phyloP scores from a whole-genome alignment of 169 alveolate species.

The Plasmodium relictum region DNA sequence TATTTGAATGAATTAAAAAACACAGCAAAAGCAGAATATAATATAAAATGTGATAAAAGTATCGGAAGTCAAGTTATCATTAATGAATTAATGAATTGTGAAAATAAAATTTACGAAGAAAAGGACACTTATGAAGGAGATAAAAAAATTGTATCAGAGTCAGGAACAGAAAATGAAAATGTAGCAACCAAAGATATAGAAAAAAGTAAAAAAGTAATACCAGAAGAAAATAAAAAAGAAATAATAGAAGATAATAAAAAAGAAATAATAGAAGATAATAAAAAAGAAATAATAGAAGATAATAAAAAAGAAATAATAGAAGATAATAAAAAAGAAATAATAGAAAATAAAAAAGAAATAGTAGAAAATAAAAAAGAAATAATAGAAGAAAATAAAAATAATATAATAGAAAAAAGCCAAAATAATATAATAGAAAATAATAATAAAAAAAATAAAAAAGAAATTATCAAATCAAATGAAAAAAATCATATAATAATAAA shows the following conservation, averaged over 20 bases:
- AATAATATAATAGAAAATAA: constrained; percentile 15
- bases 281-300: not conserved
- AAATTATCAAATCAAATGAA: constrained; percentile 9
- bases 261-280: not conserved
- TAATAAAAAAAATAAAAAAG: constrained; percentile 15
- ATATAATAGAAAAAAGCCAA: not conserved
- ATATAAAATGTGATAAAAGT: constrained; percentile 1
- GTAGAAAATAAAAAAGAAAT: not conserved
- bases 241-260: not conserved
- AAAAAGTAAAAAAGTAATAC: not conserved
- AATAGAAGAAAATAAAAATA: not conserved
- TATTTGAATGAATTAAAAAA: constrained; percentile 36
- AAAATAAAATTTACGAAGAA: constrained; percentile 18
- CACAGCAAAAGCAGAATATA: constrained; percentile 18
- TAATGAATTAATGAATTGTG: constrained; percentile 10
- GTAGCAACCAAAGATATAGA: not conserved
- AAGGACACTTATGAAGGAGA: not conserved
- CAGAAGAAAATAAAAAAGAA: constrained; percentile 3
- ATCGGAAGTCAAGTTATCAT: constrained; percentile 8
- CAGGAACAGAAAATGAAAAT: constrained; percentile 10
- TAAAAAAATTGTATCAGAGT: constrained; percentile 1
- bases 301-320: not conserved
- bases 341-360: not conserved
- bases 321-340: not conserved
- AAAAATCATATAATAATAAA: constrained; percentile 61